These are phyloP conservation scores for Pouteria glomerata DNA, from an alignment of 148 eudicot species.

Conservation along the genomic window DNA sequence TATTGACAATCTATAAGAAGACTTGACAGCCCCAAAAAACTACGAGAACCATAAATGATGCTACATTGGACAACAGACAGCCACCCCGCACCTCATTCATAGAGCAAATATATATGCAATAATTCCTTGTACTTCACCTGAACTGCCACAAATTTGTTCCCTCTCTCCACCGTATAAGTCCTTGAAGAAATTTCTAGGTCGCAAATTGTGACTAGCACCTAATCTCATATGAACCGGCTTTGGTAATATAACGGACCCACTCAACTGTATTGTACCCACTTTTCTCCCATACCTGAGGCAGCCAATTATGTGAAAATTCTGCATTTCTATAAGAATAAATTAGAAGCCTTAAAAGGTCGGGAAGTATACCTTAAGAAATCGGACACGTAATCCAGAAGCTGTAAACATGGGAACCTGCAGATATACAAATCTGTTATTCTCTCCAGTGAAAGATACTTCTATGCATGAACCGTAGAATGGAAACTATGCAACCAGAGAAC, in stretches of 20 bases:
- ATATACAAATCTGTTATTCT: not conserved
- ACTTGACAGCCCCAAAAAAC: not conserved
- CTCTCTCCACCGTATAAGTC: not conserved
- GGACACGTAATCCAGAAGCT: constrained; percentile 96
- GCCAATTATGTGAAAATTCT: not conserved
- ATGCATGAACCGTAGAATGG: too few relatives aligned
- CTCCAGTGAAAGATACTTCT: not conserved
- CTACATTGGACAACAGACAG: not conserved
- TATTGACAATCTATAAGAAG: constrained; percentile 5
- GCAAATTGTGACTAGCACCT: constrained; percentile 23
- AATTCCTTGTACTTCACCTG: not conserved
- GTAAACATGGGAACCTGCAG: constrained; percentile 98
- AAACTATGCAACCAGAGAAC: too few relatives aligned
- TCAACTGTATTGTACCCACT: constrained; percentile 95
- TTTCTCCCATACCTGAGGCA: constrained; percentile 85
- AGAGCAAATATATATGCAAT: not conserved
- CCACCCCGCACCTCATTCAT: not conserved
- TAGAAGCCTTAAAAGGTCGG: not conserved
- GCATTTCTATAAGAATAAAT: not conserved
- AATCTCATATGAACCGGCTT: constrained; percentile 90
- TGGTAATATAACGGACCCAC: constrained; percentile 97
- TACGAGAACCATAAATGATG: constrained; percentile 4
- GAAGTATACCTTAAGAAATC: constrained; percentile 75
- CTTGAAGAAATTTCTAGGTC: not conserved
- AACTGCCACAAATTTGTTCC: not conserved